phyloP scores from a whole-genome alignment of 2,329 filamentous ascomycete species.

The Fusarium humuli region DNA sequence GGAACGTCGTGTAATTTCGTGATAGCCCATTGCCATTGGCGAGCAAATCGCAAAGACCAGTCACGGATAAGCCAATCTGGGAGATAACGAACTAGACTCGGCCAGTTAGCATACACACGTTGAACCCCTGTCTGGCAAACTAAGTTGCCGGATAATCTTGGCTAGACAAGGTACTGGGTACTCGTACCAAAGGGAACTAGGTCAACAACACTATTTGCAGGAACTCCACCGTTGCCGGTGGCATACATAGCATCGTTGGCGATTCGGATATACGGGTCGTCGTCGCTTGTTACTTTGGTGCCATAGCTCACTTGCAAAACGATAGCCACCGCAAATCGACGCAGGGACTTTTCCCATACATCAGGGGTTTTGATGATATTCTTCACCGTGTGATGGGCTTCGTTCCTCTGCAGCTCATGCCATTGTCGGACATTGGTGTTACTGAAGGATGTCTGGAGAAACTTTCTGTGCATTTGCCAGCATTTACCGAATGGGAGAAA shows the following conservation, averaged over 20 bases:
- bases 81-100: conserved; percentile 40
- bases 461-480: conserved; percentile 57
- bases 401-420: conserved; percentile 43
- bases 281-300: conserved; percentile 44
- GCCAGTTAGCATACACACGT: conserved; percentile 9
- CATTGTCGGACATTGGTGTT: conserved; percentile 50
- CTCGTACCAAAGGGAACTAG: conserved; percentile 55
- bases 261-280: conserved; percentile 49
- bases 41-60: conserved; percentile 49
- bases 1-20: conserved; percentile 50
- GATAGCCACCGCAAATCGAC: conserved; percentile 49
- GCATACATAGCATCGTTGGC: conserved; percentile 49
- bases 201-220: conserved; percentile 56
- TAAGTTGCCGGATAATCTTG: neutral
- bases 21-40: conserved; percentile 52
- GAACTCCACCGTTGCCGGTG: conserved; percentile 49
- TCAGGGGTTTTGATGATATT: conserved; percentile 37
- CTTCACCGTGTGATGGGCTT: conserved; percentile 39
- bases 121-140: neutral
- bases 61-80: conserved; percentile 48
- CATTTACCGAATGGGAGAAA: conserved; percentile 57
- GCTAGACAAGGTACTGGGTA: neutral
- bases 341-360: conserved; percentile 45
- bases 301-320: conserved; percentile 51
- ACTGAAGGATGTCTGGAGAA: conserved; percentile 58